Evolutionary conservation across 257 asterid species (phyloP).

Genomic region (Eustoma russellianum): DNA sequence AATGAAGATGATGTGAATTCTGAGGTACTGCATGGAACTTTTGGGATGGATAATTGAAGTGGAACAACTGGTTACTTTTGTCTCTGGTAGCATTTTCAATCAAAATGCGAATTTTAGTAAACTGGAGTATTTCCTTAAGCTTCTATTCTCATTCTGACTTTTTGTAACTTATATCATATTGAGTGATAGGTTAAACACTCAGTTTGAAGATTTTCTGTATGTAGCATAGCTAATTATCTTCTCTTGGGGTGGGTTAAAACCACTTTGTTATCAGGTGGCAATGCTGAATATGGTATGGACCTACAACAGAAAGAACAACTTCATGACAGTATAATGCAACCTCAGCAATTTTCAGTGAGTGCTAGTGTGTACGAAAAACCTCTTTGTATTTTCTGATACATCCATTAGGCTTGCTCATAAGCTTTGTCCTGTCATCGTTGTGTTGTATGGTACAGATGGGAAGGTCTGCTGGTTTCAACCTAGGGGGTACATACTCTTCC

Average conservation of each 20-base stretch:
- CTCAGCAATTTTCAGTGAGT: slow-evolving; percentile 84
- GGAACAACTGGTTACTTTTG: no score
- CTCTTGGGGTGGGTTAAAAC: neutral
- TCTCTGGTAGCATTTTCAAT: no score
- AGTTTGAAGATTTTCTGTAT: neutral
- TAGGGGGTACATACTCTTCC: slow-evolving; percentile 79
- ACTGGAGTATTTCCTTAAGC: no score
- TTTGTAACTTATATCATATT: no score
- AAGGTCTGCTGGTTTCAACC: slow-evolving; percentile 81
- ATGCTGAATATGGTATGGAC: slow-evolving; percentile 69
- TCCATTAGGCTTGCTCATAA: neutral
- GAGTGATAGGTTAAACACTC: no score
- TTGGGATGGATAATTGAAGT: no score
- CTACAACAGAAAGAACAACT: slow-evolving; percentile 89
- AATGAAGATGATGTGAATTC: no score
- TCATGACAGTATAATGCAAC: slow-evolving; percentile 84
- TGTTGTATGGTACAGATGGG: slow-evolving; percentile 64
- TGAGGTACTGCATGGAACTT: no score
- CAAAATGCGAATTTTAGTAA: no score
- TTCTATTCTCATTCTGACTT: no score
- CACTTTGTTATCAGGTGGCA: slow-evolving; percentile 56
- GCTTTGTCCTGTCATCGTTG: neutral
- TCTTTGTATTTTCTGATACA: neutral
- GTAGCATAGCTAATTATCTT: neutral
- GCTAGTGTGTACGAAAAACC: slow-evolving; percentile 15